phyloP scores from a whole-genome alignment of 2,329 filamentous ascomycete species.

The Aspergillus carbonarius region DNA sequence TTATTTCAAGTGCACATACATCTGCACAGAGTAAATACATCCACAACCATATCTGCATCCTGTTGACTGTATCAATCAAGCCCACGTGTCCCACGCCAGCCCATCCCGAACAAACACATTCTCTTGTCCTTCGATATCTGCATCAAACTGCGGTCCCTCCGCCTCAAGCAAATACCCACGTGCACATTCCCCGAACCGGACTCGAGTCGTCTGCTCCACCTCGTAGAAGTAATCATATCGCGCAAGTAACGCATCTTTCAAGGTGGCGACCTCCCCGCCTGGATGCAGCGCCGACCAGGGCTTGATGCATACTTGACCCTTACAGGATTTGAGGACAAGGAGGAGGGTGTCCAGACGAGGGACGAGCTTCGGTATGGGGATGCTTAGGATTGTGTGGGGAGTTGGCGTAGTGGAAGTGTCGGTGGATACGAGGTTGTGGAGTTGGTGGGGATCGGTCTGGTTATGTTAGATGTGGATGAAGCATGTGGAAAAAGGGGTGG shows the following conservation, averaged over 20 bases:
- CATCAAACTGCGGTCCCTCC: neutral
- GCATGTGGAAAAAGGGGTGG: neutral
- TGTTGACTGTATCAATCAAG: neutral
- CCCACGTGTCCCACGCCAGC: neutral
- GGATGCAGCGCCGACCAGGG: neutral
- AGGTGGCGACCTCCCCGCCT: neutral
- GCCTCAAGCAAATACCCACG: neutral
- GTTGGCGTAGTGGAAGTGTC: neutral
- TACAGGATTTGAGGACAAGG: constrained; percentile 36
- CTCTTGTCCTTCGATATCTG: no score
- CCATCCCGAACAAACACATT: neutral
- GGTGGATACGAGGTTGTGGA: constrained; percentile 36
- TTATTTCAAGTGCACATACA: no score
- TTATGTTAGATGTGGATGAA: neutral
- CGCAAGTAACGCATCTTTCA: neutral
- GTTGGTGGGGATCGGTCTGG: constrained; percentile 36
- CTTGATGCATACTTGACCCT: neutral
- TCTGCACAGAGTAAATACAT: no score
- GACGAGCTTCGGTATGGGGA: constrained; percentile 22
- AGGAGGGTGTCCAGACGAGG: constrained; percentile 37
- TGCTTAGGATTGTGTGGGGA: constrained; percentile 19
- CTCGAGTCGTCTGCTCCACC: neutral
- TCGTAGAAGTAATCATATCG: neutral
- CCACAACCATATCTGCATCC: neutral
- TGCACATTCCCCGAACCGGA: neutral